Base-by-base conservation (phyloP, 768 basidiomycete genomes). In the Termitomyces sp. region DNA sequence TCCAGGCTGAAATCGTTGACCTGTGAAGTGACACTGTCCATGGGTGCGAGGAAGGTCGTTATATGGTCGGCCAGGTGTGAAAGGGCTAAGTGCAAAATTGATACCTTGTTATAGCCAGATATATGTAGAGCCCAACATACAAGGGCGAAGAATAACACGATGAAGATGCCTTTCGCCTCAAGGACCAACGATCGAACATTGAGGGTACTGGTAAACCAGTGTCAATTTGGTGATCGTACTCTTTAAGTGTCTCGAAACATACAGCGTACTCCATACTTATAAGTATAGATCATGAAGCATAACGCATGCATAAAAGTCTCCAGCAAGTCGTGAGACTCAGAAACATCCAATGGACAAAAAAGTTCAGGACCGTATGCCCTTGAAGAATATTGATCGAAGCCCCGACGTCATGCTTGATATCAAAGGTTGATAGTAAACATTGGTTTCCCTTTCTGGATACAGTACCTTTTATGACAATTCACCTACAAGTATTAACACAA, bases 101-200 rank as follows among this genome's bases (percentile, higher is more conserved):
- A 28, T 26, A 16, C 8, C 26, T n/a, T 10, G 36, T 26, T n/a
- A 1, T n/a, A 26, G 18, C 18, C 26, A n/a, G 26, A 35, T 7
- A 26, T 52, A 24, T 44, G 41, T 33, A n/a, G 18, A 38, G n/a
- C n/a, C n/a, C 4, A 9, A 20, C n/a, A 20, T n/a, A 26, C 26
- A 10, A 20, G n/a, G n/a, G 18, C 20, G 32, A 18, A 2, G 11
- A 10, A 38, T n/a, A 14, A 24, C 50, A 38, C 36, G 50, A 18
- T 6, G 41, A 18, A 1, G 30, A 54, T 14, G 30, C 35, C 35
- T 30, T 36, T 26, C 14, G 35, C 45, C 22, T 46, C 44, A 20
- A 11, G 50, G 30, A 24, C 28, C 33, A 52, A 6, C 26, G 52
- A 58, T 54, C 46, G 52, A 48, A 54, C 57, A 58, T 52, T 46